Percentiles rank a stretch among this genome's conserved stretches.
phyloP scores from a whole-genome alignment of 371 early-diverging fungal species.

The Syncephalastrum monosporum region DNA sequence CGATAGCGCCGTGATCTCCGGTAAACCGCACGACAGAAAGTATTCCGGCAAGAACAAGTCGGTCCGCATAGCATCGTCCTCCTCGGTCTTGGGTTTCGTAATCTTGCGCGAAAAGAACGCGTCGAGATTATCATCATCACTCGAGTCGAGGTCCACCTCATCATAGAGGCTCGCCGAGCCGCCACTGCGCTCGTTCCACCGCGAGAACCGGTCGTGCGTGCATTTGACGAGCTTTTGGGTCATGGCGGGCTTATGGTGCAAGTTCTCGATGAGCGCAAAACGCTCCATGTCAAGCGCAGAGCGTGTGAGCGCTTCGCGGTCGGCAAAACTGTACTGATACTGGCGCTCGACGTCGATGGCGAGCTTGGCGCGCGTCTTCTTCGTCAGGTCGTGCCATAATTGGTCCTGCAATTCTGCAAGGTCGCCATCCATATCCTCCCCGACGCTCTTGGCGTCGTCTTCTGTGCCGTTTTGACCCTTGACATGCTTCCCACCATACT shows the following conservation, averaged over 20 bases:
- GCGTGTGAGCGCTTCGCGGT: slow-evolving; percentile 48
- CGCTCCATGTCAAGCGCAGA: slow-evolving; percentile 57
- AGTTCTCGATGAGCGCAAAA: slow-evolving; percentile 49
- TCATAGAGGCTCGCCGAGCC: slow-evolving; percentile 35
- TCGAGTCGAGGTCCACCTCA: slow-evolving; percentile 49
- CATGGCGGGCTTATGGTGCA: slow-evolving; percentile 40
- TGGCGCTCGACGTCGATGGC: slow-evolving; percentile 52
- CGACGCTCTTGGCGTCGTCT: slow-evolving; percentile 44
- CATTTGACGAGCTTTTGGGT: slow-evolving; percentile 32
- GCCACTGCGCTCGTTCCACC: slow-evolving; percentile 36
- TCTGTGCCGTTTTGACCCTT: slow-evolving; percentile 14
- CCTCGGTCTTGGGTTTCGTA: slow-evolving; percentile 39
- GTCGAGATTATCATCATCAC: slow-evolving; percentile 52
- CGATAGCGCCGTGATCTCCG: slow-evolving; percentile 39
- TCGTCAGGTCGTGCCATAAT: slow-evolving; percentile 64
- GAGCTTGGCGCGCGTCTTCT: slow-evolving; percentile 55
- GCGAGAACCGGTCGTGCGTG: slow-evolving; percentile 29
- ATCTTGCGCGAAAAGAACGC: slow-evolving; percentile 55
- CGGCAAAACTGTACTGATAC: slow-evolving; percentile 53
- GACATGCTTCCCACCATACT: slow-evolving; percentile 23
- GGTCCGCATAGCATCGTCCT: slow-evolving; percentile 36
- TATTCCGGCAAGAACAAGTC: slow-evolving; percentile 61
- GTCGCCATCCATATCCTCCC: slow-evolving; percentile 48
- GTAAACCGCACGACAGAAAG: slow-evolving; percentile 45
- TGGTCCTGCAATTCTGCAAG: slow-evolving; percentile 53